phyloP scores from a whole-genome alignment of 139 green algal species.

The Asterochloris sp. region DNA sequence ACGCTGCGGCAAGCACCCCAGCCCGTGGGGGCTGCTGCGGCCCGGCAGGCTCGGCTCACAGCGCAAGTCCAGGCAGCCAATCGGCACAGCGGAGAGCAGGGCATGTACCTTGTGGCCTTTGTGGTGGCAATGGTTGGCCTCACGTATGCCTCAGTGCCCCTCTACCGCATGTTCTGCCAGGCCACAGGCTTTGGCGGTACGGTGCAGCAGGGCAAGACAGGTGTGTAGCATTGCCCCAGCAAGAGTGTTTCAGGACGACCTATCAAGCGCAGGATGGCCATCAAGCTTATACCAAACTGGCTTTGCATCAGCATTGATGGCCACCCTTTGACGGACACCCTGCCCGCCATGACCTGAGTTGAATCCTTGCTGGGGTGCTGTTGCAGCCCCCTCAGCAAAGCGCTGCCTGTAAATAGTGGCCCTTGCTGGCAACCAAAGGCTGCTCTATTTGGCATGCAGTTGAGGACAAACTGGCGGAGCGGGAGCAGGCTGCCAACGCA shows the following conservation, averaged over 20 bases:
- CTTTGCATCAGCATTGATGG: neutral
- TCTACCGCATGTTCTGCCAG: conserved; percentile 79
- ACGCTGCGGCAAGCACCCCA: too few species aligned
- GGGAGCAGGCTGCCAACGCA: conserved; percentile 48
- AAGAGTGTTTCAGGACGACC: neutral
- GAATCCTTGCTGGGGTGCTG: neutral
- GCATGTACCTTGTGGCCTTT: conserved; percentile 50
- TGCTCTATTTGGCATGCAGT: conserved; percentile 27
- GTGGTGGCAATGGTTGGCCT: conserved; percentile 89
- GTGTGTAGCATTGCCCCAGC: neutral
- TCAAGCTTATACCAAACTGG: neutral
- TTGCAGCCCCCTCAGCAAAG: neutral
- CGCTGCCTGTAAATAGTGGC: neutral
- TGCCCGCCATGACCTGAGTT: neutral
- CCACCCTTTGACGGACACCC: neutral
- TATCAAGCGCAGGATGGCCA: neutral
- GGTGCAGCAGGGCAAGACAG: conserved; percentile 49
- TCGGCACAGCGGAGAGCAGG: conserved; percentile 19
- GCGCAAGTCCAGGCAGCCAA: neutral
- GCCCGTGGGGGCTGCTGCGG: too few species aligned
- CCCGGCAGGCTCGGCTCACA: too few species aligned
- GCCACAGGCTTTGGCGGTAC: conserved; percentile 86
- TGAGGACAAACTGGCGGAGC: conserved; percentile 73
- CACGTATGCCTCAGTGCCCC: conserved; percentile 89
- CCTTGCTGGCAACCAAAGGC: neutral